phyloP scores from a whole-genome alignment of 805 yeast species.

The Candida succiphila region DNA sequence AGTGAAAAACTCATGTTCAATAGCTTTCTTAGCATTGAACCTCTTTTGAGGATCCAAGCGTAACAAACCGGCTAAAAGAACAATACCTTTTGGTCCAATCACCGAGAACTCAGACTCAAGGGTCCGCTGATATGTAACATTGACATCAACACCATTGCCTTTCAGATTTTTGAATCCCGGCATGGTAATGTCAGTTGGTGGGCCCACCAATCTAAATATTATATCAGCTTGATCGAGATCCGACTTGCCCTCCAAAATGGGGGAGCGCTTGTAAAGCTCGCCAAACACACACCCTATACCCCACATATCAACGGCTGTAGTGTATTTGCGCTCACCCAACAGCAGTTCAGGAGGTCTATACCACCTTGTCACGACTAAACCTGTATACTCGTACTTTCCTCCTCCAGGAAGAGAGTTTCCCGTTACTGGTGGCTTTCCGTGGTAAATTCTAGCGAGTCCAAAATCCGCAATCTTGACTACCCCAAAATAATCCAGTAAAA shows the following conservation, averaged over 20 bases:
- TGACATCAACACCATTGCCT: slow-evolving; percentile 31
- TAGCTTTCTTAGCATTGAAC: slow-evolving; percentile 71
- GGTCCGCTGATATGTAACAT: slow-evolving; percentile 24
- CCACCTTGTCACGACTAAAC: slow-evolving; percentile 90
- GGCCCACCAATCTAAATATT: slow-evolving; percentile 74
- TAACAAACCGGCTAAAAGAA: slow-evolving; percentile 52
- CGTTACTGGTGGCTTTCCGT: slow-evolving; percentile 24
- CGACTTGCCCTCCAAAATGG: slow-evolving; percentile 76
- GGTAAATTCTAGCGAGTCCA: slow-evolving; percentile 69
- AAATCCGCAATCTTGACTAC: slow-evolving; percentile 87
- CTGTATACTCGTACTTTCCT: slow-evolving; percentile 43
- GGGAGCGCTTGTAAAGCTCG: slow-evolving; percentile 73
- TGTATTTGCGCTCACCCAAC: slow-evolving; percentile 75
- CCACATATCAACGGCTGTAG: slow-evolving; percentile 97
- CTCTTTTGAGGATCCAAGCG: slow-evolving; percentile 64
- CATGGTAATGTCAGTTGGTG: slow-evolving; percentile 56
- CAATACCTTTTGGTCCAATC: slow-evolving; percentile 38
- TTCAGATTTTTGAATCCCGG: slow-evolving; percentile 54
- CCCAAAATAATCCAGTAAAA: slow-evolving; percentile 69
- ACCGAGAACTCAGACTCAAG: slow-evolving; percentile 39
- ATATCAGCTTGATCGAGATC: slow-evolving; percentile 83
- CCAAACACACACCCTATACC: slow-evolving; percentile 95
- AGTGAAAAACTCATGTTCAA: slow-evolving; percentile 59
- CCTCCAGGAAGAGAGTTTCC: slow-evolving; percentile 35
- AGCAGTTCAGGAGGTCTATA: slow-evolving; percentile 93